Evolutionary conservation across 257 asterid genomes (phyloP), one percentile per base, ranked within the genome.

Genomic region (Penstemon barbatus): DNA sequence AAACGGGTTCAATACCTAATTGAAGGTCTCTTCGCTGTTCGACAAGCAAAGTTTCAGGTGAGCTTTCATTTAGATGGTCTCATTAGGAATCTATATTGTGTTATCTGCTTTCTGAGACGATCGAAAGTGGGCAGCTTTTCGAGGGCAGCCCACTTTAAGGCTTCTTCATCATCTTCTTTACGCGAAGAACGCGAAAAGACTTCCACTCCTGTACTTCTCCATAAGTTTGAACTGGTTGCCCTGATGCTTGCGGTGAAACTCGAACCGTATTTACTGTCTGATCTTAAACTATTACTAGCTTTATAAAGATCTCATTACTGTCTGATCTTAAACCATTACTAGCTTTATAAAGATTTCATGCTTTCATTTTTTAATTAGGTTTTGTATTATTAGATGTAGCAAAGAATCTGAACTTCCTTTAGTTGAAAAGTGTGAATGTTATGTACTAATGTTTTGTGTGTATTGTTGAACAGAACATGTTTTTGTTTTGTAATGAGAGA

Each of bases 31-130:
- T 90, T 90, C 83, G 99, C 96, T 7, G 57, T 89, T 74, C 84
- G 97, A 58, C 88, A 90, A 84, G 90, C 97, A 3, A 93, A 93
- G 83, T 93, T 90, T 71, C 92, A 85, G 94, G 98, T 89, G n/a
- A n/a, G n/a, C n/a, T n/a, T n/a, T n/a, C n/a, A n/a, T n/a, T n/a
- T n/a, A n/a, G n/a, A n/a, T n/a, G n/a, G n/a, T n/a, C n/a, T n/a
- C n/a, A n/a, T n/a, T n/a, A n/a, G n/a, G n/a, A n/a, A n/a, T n/a
- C n/a, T n/a, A n/a, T n/a, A n/a, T n/a, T n/a, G n/a, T n/a, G n/a
- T n/a, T n/a, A n/a, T n/a, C n/a, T n/a, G n/a, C n/a, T 82, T 85
- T 56, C 88, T 71, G 40, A 89, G 82, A 6, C 96, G 86, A 63
- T 78, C 89, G 5, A 81, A 84, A 1, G 96, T 89, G 0, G 96